phyloP scores from a whole-genome alignment of 2,329 filamentous ascomycete genomes.

The Colletotrichum brevisporum region DNA sequence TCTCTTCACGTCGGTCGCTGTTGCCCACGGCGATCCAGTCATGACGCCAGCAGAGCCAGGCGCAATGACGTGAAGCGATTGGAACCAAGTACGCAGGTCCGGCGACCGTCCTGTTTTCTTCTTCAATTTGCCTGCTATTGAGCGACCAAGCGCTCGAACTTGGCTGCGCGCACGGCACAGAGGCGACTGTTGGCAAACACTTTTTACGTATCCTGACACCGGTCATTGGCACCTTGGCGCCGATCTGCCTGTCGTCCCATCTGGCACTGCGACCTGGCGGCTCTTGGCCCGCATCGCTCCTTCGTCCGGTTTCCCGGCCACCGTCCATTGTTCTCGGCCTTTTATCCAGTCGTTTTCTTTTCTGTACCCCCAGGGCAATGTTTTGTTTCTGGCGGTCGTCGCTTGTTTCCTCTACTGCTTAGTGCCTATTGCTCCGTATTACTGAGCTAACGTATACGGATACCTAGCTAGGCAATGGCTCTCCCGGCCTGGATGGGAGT shows the following conservation, averaged over 20 bases:
- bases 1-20: background rate
- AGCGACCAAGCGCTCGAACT: background rate
- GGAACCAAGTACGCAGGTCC: constrained; percentile 5
- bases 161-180: too few species aligned
- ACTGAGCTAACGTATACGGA: too few species aligned
- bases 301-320: constrained; percentile 23
- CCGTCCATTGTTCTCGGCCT: background rate
- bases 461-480: too few species aligned
- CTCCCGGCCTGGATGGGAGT: background rate
- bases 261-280: constrained; percentile 10
- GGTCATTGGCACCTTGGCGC: constrained; percentile 12
- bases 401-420: background rate
- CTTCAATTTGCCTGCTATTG: background rate
- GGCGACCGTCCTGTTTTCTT: constrained; percentile 17
- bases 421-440: too few species aligned
- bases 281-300: background rate
- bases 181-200: background rate
- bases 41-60: constrained; percentile 12
- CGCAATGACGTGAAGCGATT: constrained; percentile 27
- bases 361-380: too few species aligned
- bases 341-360: constrained; percentile 5
- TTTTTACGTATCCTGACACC: constrained; percentile 31
- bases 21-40: too few species aligned
- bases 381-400: background rate
- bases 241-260: constrained; percentile 5